A percentile compares a stretch with the other conserved stretches of the same genome.
Evolutionary conservation across 73 alveolate genomes (phyloP).

Genomic region (Paramecium sexaurelia): DNA sequence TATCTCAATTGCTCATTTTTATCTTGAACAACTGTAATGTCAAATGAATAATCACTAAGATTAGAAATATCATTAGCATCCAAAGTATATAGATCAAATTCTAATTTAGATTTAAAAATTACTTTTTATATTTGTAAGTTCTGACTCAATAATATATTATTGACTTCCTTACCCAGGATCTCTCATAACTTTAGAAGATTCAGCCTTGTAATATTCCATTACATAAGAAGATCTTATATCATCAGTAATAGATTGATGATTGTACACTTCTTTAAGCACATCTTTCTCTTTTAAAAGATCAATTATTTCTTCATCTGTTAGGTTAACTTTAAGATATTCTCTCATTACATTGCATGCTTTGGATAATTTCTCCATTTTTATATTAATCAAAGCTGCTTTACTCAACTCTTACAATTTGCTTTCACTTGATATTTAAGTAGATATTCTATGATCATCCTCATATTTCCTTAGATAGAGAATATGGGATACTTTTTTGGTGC

Average conservation of each 20-base stretch:
- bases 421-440: background rate
- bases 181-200: background rate
- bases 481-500: conserved; percentile 33
- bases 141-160: background rate
- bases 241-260: background rate
- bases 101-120: background rate
- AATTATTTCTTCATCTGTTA: conserved; percentile 42
- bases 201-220: conserved; percentile 52
- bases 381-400: conserved; percentile 26
- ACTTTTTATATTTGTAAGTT: conserved; percentile 46
- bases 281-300: conserved; percentile 43
- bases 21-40: conserved; percentile 13
- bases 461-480: background rate
- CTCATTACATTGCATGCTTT: conserved; percentile 34
- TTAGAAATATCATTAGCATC: conserved; percentile 47
- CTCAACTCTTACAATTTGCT: background rate
- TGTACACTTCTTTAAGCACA: background rate
- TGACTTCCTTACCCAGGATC: conserved; percentile 6
- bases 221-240: conserved; percentile 49
- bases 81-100: conserved; percentile 10
- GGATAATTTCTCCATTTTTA: background rate
- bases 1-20: background rate
- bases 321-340: background rate
- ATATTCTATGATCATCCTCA: conserved; percentile 21
- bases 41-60: conserved; percentile 44